Base-by-base conservation (phyloP, 331 rosid species). In the Quercus lobata region DNA sequence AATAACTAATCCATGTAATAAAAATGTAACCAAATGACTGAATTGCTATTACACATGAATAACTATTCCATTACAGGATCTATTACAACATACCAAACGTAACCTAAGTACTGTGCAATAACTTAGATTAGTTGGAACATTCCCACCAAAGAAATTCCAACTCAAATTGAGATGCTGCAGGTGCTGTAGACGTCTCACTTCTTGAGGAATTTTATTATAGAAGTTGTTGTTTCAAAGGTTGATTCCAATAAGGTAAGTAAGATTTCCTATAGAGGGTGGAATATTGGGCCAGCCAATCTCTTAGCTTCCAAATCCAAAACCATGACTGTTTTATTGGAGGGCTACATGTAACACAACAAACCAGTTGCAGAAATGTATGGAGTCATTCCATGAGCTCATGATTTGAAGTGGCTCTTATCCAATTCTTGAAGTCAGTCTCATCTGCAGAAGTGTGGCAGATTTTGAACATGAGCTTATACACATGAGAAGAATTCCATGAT, bases 351-450 rank as follows among this genome's bases (percentile, higher is more conserved):
- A 89, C 62, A 69, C 93, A 41, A 0, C 91, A 16, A 46, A 14
- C 92, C 89, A 91, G 7, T 76, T 34, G 80, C 96, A 86, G 37
- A 89, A 83, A 29, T 84, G 66, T 19, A n/a, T 65, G 11, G 91
- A 84, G 5, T 86, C 73, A 65, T 81, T 89, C 90, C 96, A 87
- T 8, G 41, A 65, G 58, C 80, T 84, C 83, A 83, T 77, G 9
- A 41, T 72, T 5, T 37, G 24, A 11, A 79, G 78, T 69, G 90
- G 90, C 61, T 83, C 91, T 29, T 69, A 86, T 77, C 5, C 32
- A 76, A 22, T 70, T 46, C 79, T 80, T 90, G 17, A 87, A 76
- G 79, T 88, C 87, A 14, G 82, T 69, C 80, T 83, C 89, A 74
- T 82, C 78, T 76, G 79, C 87, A 4, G 4, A n/a, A 72, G 22